Evolutionary conservation across 1,284 basidiomycete species (phyloP).

Genomic region (Puccinia novopanici): DNA sequence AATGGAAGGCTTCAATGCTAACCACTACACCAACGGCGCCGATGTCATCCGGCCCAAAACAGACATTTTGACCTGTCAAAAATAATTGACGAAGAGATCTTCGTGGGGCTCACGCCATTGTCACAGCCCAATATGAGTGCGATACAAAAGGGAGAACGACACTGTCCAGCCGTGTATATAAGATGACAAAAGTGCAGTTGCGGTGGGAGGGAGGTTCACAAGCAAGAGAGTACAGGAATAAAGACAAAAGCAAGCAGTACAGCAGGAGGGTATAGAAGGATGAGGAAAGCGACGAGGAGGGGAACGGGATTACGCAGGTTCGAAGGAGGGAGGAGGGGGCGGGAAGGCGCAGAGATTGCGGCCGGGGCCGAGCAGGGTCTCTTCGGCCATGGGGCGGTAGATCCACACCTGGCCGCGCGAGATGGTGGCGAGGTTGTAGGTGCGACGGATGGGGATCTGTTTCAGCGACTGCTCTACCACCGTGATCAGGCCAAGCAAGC

Average conservation of each 20-base stretch:
- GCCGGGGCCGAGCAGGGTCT: conserved; percentile 50
- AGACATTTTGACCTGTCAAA: no score
- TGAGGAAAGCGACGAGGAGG: not conserved
- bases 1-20: conserved; percentile 52
- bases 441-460: conserved; percentile 50
- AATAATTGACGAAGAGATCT: no score
- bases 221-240: not conserved
- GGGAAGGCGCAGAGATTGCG: conserved; percentile 13
- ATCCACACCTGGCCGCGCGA: conserved; percentile 56
- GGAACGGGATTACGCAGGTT: not conserved
- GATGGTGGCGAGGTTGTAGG: conserved; percentile 55
- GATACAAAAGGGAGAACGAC: not conserved
- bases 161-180: not conserved
- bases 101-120: no score
- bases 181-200: not conserved
- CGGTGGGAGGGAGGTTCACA: not conserved
- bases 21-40: conserved; percentile 51
- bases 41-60: no score
- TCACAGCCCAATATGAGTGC: not conserved
- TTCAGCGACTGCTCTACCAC: conserved; percentile 57
- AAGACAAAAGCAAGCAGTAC: not conserved
- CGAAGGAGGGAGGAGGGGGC: conserved; percentile 6
- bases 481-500: conserved; percentile 53
- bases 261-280: not conserved
- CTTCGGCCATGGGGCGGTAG: conserved; percentile 55